Evolutionary conservation across 139 green algal genomes (phyloP), one percentile per base, ranked within the genome.

Genomic region (Haematococcus lacustris): DNA sequence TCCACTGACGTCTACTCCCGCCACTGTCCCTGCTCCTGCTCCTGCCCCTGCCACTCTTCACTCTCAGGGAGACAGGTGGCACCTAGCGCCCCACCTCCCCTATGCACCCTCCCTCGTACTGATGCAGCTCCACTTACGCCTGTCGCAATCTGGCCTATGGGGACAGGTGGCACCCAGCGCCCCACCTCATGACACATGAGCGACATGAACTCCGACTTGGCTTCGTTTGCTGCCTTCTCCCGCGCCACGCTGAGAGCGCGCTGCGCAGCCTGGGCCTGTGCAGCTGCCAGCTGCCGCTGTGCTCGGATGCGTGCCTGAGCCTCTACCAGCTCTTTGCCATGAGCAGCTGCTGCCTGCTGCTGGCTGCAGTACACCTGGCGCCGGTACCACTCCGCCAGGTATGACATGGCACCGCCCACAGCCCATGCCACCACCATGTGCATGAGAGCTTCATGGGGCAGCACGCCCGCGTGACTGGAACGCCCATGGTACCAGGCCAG

Each of bases 151-250:
- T n/a, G n/a, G n/a, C n/a, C n/a, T n/a, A n/a, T n/a, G n/a, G n/a
- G n/a, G n/a, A n/a, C n/a, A n/a, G n/a, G n/a, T n/a, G n/a, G n/a
- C n/a, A n/a, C n/a, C n/a, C n/a, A n/a, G 41, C 66, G 26, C 30
- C 41, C 40, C 70, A 87, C 82, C 73, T 87, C 82, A 47, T 87
- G 82, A 64, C 82, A 83, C 78, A 79, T 83, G 33, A 79, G 77
- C 28, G 38, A 71, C 82, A 87, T 87, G 73, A 84, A 87, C 64
- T 83, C 84, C 33, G 47, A 79, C 83, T 93, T 91, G 50, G 86
- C 90, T 74, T 94, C 90, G 64, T 92, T 90, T 33, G 86, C 81
- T 9, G 89, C 89, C 74, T 89, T 87, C 79, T 94, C 88, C 0
- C 85, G 76, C 33, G 81, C 88, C 13, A 95, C 83, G 7, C 68